Conservation (phyloP, 768 basidiomycete species). For the Tulasnella calospora region DNA sequence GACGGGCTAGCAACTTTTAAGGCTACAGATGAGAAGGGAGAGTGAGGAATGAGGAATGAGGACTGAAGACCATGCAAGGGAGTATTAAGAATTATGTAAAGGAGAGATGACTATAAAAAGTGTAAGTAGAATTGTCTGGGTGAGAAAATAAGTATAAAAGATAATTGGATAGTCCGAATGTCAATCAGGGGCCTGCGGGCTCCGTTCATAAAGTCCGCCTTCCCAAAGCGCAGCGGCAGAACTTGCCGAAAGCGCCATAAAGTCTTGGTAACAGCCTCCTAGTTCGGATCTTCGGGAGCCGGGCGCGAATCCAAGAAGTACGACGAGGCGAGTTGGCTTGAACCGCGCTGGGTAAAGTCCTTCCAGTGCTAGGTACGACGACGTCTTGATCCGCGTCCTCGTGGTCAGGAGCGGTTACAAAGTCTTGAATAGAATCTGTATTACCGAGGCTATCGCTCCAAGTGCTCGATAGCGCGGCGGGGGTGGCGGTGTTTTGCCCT, state of each 20-base stretch:
- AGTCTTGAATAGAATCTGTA: background rate
- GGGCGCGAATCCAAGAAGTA: background rate
- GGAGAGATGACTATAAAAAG: background rate
- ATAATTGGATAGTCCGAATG: background rate
- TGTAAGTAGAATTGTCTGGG: background rate
- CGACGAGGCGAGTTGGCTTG: background rate
- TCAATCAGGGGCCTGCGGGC: background rate
- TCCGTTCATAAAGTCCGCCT: background rate
- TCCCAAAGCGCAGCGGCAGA: background rate
- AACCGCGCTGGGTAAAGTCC: background rate
- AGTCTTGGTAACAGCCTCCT: background rate
- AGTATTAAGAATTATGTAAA: background rate
- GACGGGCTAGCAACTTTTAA: background rate
- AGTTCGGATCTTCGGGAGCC: background rate
- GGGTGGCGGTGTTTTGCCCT: background rate
- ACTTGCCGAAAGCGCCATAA: background rate
- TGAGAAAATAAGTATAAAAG: background rate
- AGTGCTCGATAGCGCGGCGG: background rate
- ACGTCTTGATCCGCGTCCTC: background rate
- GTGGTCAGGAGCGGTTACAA: background rate
- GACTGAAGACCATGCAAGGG: background rate
- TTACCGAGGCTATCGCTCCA: background rate
- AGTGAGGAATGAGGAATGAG: background rate
- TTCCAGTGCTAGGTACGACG: background rate
- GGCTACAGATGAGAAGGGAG: background rate